phyloP scores from a whole-genome alignment of 225 moss, liverwort and hornwort species.

The Physcomitrium patens region DNA sequence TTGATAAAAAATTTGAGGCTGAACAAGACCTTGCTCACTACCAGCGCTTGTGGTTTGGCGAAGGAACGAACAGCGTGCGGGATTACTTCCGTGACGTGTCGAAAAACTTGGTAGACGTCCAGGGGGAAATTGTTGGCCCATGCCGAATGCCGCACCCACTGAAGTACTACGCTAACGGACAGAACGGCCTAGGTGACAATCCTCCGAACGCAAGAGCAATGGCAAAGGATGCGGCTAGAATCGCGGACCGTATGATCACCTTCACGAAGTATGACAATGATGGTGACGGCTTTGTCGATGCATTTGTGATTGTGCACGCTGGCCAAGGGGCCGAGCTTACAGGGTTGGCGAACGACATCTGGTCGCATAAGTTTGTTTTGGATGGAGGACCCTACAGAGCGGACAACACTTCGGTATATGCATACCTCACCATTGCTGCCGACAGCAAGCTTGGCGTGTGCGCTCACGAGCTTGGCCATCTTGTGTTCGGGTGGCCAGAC shows the following conservation, averaged over 20 bases:
- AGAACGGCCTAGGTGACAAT: constrained; percentile 34
- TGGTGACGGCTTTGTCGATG: constrained; percentile 39
- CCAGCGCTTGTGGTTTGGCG: constrained; percentile 33
- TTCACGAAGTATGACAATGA: constrained; percentile 42
- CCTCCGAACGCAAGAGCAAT: constrained; percentile 38
- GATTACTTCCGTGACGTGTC: constrained; percentile 41
- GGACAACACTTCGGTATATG: constrained; percentile 27
- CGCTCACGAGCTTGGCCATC: constrained; percentile 42
- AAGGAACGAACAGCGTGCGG: constrained; percentile 36
- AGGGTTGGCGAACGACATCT: constrained; percentile 31
- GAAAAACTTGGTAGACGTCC: constrained; percentile 33
- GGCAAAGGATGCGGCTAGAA: constrained; percentile 33
- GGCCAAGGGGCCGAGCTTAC: constrained; percentile 38
- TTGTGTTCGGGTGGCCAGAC: constrained; percentile 44
- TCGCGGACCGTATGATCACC: constrained; percentile 9
- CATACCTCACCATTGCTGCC: constrained; percentile 41
- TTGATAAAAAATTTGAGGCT: constrained; percentile 29
- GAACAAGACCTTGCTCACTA: constrained; percentile 23
- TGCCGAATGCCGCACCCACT: constrained; percentile 30
- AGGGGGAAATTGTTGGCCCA: constrained; percentile 35
- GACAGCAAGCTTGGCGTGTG: constrained; percentile 41
- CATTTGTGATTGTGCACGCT: constrained; percentile 44
- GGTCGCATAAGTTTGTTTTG: constrained; percentile 47
- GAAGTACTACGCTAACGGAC: constrained; percentile 26
- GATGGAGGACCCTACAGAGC: constrained; percentile 35